Base-by-base conservation (phyloP, 2,329 filamentous ascomycete species). In the Aspergillus brasiliensis region DNA sequence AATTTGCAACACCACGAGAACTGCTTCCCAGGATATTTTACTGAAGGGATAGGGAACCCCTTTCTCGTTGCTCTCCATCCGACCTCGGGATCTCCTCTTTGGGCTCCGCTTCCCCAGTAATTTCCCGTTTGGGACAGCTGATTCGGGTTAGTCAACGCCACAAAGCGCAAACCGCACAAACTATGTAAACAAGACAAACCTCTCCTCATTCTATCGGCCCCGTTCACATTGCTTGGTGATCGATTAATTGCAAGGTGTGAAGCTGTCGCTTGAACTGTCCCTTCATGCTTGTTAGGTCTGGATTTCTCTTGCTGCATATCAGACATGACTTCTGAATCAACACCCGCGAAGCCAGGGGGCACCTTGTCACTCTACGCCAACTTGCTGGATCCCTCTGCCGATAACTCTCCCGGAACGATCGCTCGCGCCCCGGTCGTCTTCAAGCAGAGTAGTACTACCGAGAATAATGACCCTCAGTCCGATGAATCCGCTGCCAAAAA, bases 331-430 rank as follows among this genome's bases (percentile, higher is more conserved):
- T 70, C 72, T 34, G 71, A 75, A 31, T 62, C 68, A 3, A 65
- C 61, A 11, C 65, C 69, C 5, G 57, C 71, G 2, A 73, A 72
- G 61, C 77, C 80, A 58, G 78, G 81, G 59, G 69, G 71, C 6
- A 83, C 83, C 59, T 81, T 92, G 66, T 93, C 91, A 17, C 86
- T 96, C 5, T 97, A 97, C 74, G 92, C 91, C 57, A 91, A 96
- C 74, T 84, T 96, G 46, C 86, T 95, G 64, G 89, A 91, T 68
- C 75, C 78, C 3, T 73, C 74, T 37, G 68, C 71, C 40, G 73
- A 78, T 38, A 71, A 77, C 42, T 69, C 80, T 13, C 81, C 86
- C 19, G 77, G 81, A 49, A 90, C 89, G n/a, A 91, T 94, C 67
- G 91, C 90, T 15, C 86, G 88, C 68, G 89, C 86, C 1, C 90